Base-by-base conservation (phyloP, 1,284 basidiomycete genomes). In the Ustilago sp. region DNA sequence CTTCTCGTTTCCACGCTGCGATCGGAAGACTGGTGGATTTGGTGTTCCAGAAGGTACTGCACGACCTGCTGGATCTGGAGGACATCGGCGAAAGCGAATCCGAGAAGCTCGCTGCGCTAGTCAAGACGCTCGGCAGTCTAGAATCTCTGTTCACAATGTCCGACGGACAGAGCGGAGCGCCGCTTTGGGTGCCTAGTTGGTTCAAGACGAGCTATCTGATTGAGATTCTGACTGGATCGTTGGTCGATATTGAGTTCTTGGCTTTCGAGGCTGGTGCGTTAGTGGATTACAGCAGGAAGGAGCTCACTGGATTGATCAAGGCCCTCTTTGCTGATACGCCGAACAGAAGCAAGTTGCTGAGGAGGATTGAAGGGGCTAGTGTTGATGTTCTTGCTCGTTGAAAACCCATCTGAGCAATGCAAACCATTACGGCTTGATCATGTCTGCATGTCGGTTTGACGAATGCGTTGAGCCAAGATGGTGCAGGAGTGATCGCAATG, bases 1-100 rank as follows among this genome's bases (percentile, higher is more conserved):
- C 71, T 43, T 70, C 82, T 2, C 66, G 72, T 0, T 84, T 84
- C 62, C 75, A 83, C 38, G 71, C 80, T 17, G 82, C 84, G 1
- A 69, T 96, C 17, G 96, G 96, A 8, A 87, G 89, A 17, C 86
- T 97, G 12, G 90, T 93, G 13, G 92, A 98, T 68, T 88, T 90
- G 12, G 90, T 91, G 3, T 88, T 96, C 36, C 88, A 88, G 4
- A 88, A 90, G 3, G 89, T 97, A 5, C 88, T 95, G 11, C 89
- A 89, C 53, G 92, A 93, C 77, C 89, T 98, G 13, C 88, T 95
- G 52, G 90, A 90, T 0, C 88, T 98, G 56, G 89, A 90, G 2
- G 96, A 99, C 86, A 98, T 99, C 78, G 92, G 94, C 0, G 95
- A 94, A 81, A 88, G 91, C 11, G 95, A 98, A 80, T 96, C 94